Conservation (phyloP, 768 basidiomycete species). For the Mycena maculata region DNA sequence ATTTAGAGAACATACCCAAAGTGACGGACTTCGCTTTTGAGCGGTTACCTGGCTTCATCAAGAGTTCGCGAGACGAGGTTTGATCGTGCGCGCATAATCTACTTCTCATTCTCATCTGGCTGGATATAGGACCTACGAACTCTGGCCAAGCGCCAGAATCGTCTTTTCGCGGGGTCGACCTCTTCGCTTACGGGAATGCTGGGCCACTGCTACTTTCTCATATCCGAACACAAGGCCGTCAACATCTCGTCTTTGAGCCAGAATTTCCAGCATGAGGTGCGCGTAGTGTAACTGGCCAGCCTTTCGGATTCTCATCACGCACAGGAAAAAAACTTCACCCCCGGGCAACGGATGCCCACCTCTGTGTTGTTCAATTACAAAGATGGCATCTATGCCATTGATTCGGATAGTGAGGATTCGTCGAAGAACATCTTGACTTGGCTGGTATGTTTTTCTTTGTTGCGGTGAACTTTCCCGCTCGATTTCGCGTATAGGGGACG, state of each 20-base stretch:
- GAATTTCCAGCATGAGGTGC: constrained; percentile 69
- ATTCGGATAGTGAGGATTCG: constrained; percentile 58
- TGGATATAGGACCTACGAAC: constrained; percentile 67
- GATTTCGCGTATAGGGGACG: constrained; percentile 68
- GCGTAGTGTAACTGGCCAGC: constrained; percentile 33
- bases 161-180: constrained; percentile 85
- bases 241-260: constrained; percentile 71
- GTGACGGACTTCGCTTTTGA: constrained; percentile 90
- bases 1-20: constrained; percentile 77
- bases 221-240: constrained; percentile 77
- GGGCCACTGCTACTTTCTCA: constrained; percentile 87
- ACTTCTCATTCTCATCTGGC: constrained; percentile 5
- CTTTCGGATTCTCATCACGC: background rate
- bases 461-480: background rate
- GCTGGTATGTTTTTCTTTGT: constrained; percentile 63
- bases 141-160: constrained; percentile 68
- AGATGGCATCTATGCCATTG: constrained; percentile 76
- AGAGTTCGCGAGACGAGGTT: constrained; percentile 82
- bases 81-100: background rate
- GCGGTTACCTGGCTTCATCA: constrained; percentile 76
- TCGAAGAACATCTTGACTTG: constrained; percentile 81
- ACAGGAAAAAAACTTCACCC: constrained; percentile 74
- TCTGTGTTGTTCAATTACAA: constrained; percentile 74
- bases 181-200: constrained; percentile 89
- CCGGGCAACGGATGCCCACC: constrained; percentile 82